phyloP scores from a whole-genome alignment of 2,329 filamentous ascomycete species.

The Fusarium tuaranense region DNA sequence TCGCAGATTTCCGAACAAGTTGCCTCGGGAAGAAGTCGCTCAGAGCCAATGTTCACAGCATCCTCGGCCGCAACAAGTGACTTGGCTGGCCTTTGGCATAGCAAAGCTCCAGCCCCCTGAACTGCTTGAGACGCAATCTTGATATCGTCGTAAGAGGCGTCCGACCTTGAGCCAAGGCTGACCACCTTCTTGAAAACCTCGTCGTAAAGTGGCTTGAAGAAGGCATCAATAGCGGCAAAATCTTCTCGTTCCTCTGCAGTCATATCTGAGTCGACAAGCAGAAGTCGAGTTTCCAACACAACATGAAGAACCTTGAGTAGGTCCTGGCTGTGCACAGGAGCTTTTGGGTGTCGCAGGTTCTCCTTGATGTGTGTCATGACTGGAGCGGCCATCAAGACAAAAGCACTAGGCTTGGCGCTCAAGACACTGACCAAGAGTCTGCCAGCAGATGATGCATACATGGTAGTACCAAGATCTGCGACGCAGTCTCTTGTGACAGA shows the following conservation, averaged over 20 bases:
- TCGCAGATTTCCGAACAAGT: slow-evolving; percentile 55
- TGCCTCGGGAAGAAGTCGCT: slow-evolving; percentile 49
- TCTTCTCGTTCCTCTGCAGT: slow-evolving; percentile 51
- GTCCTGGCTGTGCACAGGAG: slow-evolving; percentile 62
- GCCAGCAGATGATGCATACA: slow-evolving; percentile 64
- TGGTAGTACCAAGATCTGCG: slow-evolving; percentile 64
- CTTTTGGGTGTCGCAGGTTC: slow-evolving; percentile 63
- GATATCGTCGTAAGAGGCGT: slow-evolving; percentile 52
- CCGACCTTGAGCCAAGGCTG: slow-evolving; percentile 41
- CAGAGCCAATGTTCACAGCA: slow-evolving; percentile 3
- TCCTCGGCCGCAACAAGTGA: slow-evolving; percentile 11
- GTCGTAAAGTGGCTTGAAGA: slow-evolving; percentile 57
- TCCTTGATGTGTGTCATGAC: slow-evolving; percentile 62
- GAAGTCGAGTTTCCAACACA: slow-evolving; percentile 59
- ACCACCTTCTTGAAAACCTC: slow-evolving; percentile 57
- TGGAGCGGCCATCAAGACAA: slow-evolving; percentile 60
- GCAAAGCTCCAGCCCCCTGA: slow-evolving; percentile 59
- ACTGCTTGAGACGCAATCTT: slow-evolving; percentile 58
- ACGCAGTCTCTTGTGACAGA: slow-evolving; percentile 65
- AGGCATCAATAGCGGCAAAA: slow-evolving; percentile 51
- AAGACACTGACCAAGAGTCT: slow-evolving; percentile 64
- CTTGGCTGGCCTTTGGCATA: slow-evolving; percentile 53
- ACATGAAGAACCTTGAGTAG: slow-evolving; percentile 64
- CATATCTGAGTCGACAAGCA: slow-evolving; percentile 51
- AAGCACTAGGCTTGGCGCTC: slow-evolving; percentile 61